Percentiles rank a stretch among this genome's conserved stretches.
These are phyloP conservation scores for Entomortierella beljakovae DNA, from an alignment of 192 early-diverging fungal species.

Conservation along the genomic window DNA sequence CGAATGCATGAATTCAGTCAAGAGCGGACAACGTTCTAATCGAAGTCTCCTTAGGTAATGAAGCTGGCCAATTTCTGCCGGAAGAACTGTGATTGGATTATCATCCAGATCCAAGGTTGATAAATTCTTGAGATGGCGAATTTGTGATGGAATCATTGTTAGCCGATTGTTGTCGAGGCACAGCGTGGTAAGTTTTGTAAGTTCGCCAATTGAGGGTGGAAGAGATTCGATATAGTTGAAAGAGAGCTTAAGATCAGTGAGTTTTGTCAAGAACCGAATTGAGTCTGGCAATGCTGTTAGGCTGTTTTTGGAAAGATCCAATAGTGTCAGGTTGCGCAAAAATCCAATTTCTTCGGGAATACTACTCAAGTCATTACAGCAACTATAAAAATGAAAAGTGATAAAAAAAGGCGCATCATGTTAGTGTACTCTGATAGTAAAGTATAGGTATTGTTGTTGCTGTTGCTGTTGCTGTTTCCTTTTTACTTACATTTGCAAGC, in stretches of 20 bases:
- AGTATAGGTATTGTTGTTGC: too few relatives aligned
- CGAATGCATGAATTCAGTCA: slow-evolving; percentile 53
- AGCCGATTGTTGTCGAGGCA: slow-evolving; percentile 71
- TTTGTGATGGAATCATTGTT: slow-evolving; percentile 66
- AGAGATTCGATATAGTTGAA: slow-evolving; percentile 71
- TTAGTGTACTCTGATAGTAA: not conserved
- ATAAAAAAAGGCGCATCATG: not conserved
- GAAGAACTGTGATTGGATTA: slow-evolving; percentile 73
- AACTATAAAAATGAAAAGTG: slow-evolving; percentile 56
- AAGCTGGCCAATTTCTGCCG: slow-evolving; percentile 76
- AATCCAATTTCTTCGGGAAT: slow-evolving; percentile 82
- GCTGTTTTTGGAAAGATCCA: slow-evolving; percentile 75
- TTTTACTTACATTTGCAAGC: slow-evolving; percentile 74
- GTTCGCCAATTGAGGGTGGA: slow-evolving; percentile 66
- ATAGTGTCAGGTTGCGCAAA: slow-evolving; percentile 71
- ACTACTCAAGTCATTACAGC: slow-evolving; percentile 75
- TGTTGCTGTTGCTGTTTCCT: too few relatives aligned
- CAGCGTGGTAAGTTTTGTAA: slow-evolving; percentile 75
- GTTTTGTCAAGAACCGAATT: slow-evolving; percentile 70
- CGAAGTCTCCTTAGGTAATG: slow-evolving; percentile 70
- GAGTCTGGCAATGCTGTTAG: slow-evolving; percentile 74
- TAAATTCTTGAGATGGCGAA: slow-evolving; percentile 70
- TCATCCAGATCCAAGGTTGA: slow-evolving; percentile 70
- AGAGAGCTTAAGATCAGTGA: slow-evolving; percentile 71
- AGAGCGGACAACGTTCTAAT: slow-evolving; percentile 64